phyloP scores from a whole-genome alignment of 169 alveolate species.

The Eimeria sp. region DNA sequence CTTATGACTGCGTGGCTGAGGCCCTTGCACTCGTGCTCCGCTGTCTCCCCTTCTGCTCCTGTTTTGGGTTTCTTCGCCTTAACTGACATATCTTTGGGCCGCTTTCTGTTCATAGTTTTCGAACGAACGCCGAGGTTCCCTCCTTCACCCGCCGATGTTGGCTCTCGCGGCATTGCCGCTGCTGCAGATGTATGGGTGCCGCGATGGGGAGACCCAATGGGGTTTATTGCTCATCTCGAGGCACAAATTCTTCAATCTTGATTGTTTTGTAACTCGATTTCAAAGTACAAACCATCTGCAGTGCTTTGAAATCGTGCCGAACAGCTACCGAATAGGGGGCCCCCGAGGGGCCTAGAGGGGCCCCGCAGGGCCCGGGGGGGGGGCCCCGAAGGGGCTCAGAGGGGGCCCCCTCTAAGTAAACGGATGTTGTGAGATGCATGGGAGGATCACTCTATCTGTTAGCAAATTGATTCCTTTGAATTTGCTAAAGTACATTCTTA shows the following conservation, averaged over 20 bases:
- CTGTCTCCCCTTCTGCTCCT: not conserved
- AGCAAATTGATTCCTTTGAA: too few species aligned
- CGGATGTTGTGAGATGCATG: too few species aligned
- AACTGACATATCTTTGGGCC: not conserved
- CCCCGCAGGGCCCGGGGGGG: too few species aligned
- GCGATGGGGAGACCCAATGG: not conserved
- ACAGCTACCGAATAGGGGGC: too few species aligned
- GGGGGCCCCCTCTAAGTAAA: too few species aligned
- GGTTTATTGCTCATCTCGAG: not conserved
- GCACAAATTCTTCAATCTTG: not conserved
- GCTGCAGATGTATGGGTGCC: not conserved
- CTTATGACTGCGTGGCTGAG: not conserved
- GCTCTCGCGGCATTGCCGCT: not conserved
- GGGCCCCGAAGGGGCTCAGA: too few species aligned
- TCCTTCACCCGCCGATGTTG: not conserved
- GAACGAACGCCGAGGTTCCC: not conserved
- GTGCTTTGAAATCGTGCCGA: too few species aligned
- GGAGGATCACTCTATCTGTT: too few species aligned
- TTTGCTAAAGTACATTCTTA: too few species aligned
- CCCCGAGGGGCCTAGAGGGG: too few species aligned
- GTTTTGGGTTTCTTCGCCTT: not conserved
- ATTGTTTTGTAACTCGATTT: too few species aligned
- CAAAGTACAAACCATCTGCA: too few species aligned
- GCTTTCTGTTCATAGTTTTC: not conserved
- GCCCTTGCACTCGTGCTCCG: not conserved